phyloP scores from a whole-genome alignment of 345 rosid genomes.

The Mercurialis annua region DNA sequence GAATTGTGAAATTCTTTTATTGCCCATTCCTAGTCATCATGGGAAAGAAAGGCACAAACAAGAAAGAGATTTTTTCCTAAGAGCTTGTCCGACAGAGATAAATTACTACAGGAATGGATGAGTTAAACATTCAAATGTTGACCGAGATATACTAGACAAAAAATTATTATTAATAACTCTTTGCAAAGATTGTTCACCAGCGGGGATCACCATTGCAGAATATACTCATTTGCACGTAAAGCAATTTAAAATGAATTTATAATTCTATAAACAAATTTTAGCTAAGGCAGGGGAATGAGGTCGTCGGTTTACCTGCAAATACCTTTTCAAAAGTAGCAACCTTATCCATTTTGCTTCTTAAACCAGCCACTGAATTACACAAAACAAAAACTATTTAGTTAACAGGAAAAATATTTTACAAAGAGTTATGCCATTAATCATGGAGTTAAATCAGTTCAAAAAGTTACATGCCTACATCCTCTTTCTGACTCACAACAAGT shows the following conservation, averaged over 20 bases:
- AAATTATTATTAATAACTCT: background rate
- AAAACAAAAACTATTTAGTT: slow-evolving; percentile 20
- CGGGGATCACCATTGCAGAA: background rate
- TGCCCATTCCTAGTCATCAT: too few relatives aligned
- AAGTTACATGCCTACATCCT: slow-evolving; percentile 68
- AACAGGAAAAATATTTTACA: slow-evolving; percentile 13
- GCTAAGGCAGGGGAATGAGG: slow-evolving; percentile 12
- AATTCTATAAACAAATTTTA: slow-evolving; percentile 6
- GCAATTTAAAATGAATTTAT: background rate
- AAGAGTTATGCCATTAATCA: slow-evolving; percentile 6
- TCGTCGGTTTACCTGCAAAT: slow-evolving; percentile 47
- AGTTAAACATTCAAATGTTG: background rate
- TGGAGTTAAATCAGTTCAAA: slow-evolving; percentile 25
- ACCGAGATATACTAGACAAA: too few relatives aligned
- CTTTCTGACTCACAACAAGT: slow-evolving; percentile 55
- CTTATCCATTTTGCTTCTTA: slow-evolving; percentile 62
- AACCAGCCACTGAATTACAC: slow-evolving; percentile 51
- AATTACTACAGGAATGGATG: background rate
- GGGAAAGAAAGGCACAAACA: too few relatives aligned
- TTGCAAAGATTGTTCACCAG: background rate
- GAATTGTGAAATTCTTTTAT: background rate
- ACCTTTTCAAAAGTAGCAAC: slow-evolving; percentile 49
- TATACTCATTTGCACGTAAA: background rate
- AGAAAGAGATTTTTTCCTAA: too few relatives aligned
- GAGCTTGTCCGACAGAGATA: background rate